phyloP scores from a whole-genome alignment of 768 basidiomycete species.

The Clavulina sp. region DNA sequence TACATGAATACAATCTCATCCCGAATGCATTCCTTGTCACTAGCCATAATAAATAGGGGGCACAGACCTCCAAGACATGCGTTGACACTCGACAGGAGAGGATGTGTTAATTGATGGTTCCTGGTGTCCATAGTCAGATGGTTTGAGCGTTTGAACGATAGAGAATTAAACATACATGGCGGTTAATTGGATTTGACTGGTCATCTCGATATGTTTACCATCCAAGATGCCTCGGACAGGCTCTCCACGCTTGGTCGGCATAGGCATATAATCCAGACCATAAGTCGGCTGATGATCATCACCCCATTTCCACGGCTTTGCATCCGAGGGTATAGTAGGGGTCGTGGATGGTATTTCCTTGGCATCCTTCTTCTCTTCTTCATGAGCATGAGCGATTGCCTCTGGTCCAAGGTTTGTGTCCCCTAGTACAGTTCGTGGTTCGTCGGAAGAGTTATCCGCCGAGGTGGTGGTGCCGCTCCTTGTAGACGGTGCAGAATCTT shows the following conservation, averaged over 20 bases:
- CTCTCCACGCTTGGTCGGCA: background rate
- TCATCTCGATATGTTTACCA: conserved; percentile 19
- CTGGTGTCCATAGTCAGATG: background rate
- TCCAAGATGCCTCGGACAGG: conserved; percentile 17
- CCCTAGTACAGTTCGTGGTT: too few species aligned
- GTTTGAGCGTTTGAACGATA: conserved; percentile 14
- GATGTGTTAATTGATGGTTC: conserved; percentile 34
- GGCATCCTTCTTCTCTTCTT: too few species aligned
- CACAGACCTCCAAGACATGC: conserved; percentile 78
- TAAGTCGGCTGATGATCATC: too few species aligned
- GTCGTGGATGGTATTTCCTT: too few species aligned
- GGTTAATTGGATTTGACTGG: conserved; percentile 72
- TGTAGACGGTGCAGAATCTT: too few species aligned
- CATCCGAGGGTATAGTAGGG: too few species aligned
- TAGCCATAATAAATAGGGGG: conserved; percentile 66
- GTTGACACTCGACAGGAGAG: conserved; percentile 67
- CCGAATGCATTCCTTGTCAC: conserved; percentile 79
- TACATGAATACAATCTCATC: conserved; percentile 80
- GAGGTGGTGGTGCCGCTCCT: too few species aligned
- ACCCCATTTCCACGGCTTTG: too few species aligned
- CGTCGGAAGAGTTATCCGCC: too few species aligned
- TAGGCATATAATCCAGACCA: conserved; percentile 18
- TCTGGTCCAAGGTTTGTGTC: too few species aligned
- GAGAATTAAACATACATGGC: conserved; percentile 32
- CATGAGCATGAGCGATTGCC: too few species aligned